Conservation (phyloP, 352 stramenopile genomes). For the Phytophthora fragariaefolia region DNA sequence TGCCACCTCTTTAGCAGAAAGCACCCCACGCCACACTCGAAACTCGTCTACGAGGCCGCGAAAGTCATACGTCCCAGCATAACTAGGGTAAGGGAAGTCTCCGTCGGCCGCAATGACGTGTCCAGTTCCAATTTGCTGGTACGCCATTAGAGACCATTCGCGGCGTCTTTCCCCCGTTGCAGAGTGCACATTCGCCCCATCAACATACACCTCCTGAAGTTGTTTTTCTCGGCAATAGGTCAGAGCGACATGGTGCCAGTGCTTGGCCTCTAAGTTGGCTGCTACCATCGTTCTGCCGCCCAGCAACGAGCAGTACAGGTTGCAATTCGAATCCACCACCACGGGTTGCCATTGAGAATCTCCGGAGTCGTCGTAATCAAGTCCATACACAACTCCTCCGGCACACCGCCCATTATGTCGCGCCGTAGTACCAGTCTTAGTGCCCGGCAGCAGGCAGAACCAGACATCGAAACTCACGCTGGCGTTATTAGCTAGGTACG, state of each 20-base stretch:
- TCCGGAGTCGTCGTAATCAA: conserved; percentile 9
- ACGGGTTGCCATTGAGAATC: conserved; percentile 30
- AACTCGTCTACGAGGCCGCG: conserved; percentile 45
- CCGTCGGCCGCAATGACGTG: conserved; percentile 20
- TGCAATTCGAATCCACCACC: conserved; percentile 32
- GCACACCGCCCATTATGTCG: conserved; percentile 6
- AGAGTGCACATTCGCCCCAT: conserved; percentile 19
- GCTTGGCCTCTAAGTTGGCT: conserved; percentile 17
- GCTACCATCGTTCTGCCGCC: conserved; percentile 29
- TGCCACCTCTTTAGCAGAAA: conserved; percentile 14
- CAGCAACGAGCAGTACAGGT: conserved; percentile 42
- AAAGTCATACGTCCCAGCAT: conserved; percentile 37
- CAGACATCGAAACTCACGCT: conserved; percentile 27
- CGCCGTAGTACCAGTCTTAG: neutral
- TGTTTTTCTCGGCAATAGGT: conserved; percentile 31
- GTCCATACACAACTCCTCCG: conserved; percentile 37
- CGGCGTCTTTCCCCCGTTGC: conserved; percentile 1
- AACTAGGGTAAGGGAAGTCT: conserved; percentile 11
- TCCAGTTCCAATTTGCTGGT: conserved; percentile 39
- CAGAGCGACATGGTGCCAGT: conserved; percentile 46
- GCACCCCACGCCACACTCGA: conserved; percentile 35
- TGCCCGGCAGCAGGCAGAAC: conserved; percentile 38
- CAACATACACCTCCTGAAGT: conserved; percentile 26
- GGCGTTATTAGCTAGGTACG: conserved; percentile 2
- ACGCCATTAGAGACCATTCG: conserved; percentile 22